Evolutionary conservation across 2,329 filamentous ascomycete species (phyloP).

Genomic region (Dothistroma septosporum): DNA sequence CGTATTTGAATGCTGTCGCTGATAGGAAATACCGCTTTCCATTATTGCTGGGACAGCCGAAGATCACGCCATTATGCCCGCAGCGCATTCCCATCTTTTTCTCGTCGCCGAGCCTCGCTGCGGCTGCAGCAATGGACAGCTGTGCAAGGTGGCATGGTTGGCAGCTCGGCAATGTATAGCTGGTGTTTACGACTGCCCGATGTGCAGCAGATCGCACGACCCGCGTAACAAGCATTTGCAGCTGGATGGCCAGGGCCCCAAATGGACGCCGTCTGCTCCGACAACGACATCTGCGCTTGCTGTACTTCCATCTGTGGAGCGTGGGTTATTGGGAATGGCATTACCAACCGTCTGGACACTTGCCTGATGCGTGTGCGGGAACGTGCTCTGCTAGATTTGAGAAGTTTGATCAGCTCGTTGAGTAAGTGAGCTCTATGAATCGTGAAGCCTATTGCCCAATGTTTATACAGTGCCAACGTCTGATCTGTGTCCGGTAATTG

Average conservation of each 20-base stretch:
- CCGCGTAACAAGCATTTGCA: slow-evolving; percentile 48
- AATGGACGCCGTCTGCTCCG: slow-evolving; percentile 62
- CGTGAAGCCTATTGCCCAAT: slow-evolving; percentile 1
- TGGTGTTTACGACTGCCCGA: neutral
- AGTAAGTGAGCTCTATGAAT: slow-evolving; percentile 40
- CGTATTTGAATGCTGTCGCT: slow-evolving; percentile 48
- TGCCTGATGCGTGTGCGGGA: slow-evolving; percentile 29
- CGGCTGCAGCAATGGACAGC: slow-evolving; percentile 40
- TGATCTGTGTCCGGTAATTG: slow-evolving; percentile 2
- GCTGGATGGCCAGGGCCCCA: slow-evolving; percentile 46
- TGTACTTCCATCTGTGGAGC: slow-evolving; percentile 44
- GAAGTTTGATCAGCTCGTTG: slow-evolving; percentile 37
- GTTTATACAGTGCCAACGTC: slow-evolving; percentile 1
- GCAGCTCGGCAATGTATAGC: neutral
- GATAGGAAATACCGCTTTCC: slow-evolving; percentile 51
- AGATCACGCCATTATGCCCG: slow-evolving; percentile 17
- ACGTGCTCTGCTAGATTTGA: slow-evolving; percentile 35
- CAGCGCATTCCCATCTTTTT: slow-evolving; percentile 44
- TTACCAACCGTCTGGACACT: slow-evolving; percentile 7
- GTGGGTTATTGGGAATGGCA: slow-evolving; percentile 31
- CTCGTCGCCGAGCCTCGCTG: slow-evolving; percentile 32
- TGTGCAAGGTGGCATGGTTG: neutral
- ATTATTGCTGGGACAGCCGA: slow-evolving; percentile 54
- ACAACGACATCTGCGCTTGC: slow-evolving; percentile 49
- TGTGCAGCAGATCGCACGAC: slow-evolving; percentile 54